A percentile compares a stretch with the other conserved stretches of the same genome.
Conservation (phyloP, 2,329 filamentous ascomycete species). For the Hymenoscyphus fraxineus region DNA sequence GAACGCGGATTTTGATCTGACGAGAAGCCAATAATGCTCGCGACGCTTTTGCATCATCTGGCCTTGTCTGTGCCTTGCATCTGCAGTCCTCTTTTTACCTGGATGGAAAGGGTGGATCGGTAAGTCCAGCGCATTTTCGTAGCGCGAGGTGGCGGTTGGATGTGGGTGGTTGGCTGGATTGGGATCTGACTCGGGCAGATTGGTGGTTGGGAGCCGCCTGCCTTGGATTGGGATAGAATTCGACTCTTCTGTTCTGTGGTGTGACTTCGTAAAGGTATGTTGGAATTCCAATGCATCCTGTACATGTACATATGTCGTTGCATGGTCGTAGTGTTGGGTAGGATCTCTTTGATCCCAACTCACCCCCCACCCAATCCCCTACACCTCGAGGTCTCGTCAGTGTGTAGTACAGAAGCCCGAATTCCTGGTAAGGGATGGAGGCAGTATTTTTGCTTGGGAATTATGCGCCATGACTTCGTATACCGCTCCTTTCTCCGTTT, state of each 20-base stretch:
- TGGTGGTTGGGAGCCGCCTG: constrained; percentile 6
- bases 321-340: neutral
- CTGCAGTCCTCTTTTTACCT: constrained; percentile 10
- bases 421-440: neutral
- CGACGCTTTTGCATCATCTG: constrained; percentile 17
- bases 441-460: neutral
- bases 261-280: neutral
- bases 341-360: neutral
- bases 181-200: constrained; percentile 6
- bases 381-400: neutral
- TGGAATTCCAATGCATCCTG: neutral
- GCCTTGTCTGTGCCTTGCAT: constrained; percentile 20
- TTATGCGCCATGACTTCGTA: neutral
- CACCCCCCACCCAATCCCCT: too few relatives aligned
- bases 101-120: constrained; percentile 1
- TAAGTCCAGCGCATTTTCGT: neutral
- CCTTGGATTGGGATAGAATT: neutral
- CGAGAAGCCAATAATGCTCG: constrained; percentile 5
- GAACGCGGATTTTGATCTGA: neutral
- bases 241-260: neutral
- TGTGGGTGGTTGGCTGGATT: constrained; percentile 9
- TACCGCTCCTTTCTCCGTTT: neutral
- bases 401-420: constrained; percentile 5
- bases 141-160: constrained; percentile 1
- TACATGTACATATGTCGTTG: neutral